phyloP scores from a whole-genome alignment of 805 yeast species.

The Yamadazyma akitaensis region DNA sequence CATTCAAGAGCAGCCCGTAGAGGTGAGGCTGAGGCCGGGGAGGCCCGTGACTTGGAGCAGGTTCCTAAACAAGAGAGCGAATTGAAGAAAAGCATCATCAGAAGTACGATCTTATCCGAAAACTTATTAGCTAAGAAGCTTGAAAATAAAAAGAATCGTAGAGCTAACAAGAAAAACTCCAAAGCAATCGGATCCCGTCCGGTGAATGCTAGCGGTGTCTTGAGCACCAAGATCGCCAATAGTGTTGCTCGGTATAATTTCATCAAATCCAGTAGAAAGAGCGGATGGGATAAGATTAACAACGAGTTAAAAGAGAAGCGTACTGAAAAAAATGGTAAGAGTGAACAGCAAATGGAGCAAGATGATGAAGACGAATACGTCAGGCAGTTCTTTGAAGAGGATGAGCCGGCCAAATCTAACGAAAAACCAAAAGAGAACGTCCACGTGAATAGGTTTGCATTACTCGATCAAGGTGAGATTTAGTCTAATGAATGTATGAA shows the following conservation, averaged over 20 bases:
- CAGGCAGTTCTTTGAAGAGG: conserved; percentile 24
- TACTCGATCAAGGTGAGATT: conserved; percentile 30
- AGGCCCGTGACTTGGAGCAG: conserved; percentile 45
- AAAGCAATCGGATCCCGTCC: conserved; percentile 38
- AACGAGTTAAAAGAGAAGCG: conserved; percentile 4
- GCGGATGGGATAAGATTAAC: conserved; percentile 69
- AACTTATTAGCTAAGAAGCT: conserved; percentile 55
- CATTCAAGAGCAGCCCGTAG: conserved; percentile 78
- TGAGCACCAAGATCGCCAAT: conserved; percentile 60
- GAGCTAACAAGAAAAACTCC: conserved; percentile 29
- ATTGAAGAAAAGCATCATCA: conserved; percentile 58
- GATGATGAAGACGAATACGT: conserved; percentile 38
- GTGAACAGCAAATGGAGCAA: conserved; percentile 25
- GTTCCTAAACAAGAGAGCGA: conserved; percentile 60
- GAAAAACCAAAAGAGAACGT: background rate
- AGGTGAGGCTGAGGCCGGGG: conserved; percentile 45
- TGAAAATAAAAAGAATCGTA: conserved; percentile 36
- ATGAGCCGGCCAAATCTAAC: conserved; percentile 5
- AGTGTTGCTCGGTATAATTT: conserved; percentile 62
- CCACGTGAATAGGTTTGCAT: conserved; percentile 26
- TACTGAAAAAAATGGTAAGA: conserved; percentile 9
- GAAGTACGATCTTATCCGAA: conserved; percentile 66
- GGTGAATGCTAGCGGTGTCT: conserved; percentile 49
- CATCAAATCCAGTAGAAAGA: conserved; percentile 60
- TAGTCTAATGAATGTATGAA: conserved; percentile 8